phyloP scores from a whole-genome alignment of 139 green algal species.

The Closterium sp. region DNA sequence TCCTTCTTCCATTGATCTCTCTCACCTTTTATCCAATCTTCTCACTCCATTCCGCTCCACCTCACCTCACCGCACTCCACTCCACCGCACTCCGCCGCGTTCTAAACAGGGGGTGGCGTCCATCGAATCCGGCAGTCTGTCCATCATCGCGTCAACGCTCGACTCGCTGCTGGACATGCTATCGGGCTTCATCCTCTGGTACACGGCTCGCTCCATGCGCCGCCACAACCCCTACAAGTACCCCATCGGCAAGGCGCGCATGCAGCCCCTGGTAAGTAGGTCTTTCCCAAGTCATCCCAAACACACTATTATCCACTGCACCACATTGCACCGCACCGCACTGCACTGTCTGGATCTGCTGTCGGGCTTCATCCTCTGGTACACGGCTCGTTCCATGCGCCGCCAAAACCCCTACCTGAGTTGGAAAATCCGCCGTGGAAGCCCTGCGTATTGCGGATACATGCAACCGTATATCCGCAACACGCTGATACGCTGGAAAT shows the following conservation, averaged over 20 bases:
- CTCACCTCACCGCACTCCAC: no score
- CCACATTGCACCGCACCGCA: slow-evolving; percentile 61
- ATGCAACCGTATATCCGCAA: no score
- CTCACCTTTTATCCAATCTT: neutral
- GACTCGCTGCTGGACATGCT: slow-evolving; percentile 66
- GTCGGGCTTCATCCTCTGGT: slow-evolving; percentile 58
- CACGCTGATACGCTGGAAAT: no score
- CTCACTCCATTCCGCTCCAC: no score
- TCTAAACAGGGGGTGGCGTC: slow-evolving; percentile 46
- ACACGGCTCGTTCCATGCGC: slow-evolving; percentile 55
- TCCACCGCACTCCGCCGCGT: no score
- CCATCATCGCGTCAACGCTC: slow-evolving; percentile 62
- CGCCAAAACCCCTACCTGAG: slow-evolving; percentile 45
- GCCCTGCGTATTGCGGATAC: no score
- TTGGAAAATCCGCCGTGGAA: no score
- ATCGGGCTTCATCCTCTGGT: slow-evolving; percentile 58
- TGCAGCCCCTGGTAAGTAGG: slow-evolving; percentile 59
- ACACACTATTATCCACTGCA: neutral
- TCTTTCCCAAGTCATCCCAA: no score
- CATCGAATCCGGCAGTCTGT: slow-evolving; percentile 50
- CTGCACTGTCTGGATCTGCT: slow-evolving; percentile 61
- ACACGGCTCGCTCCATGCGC: slow-evolving; percentile 55
- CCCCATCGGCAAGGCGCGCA: slow-evolving; percentile 61
- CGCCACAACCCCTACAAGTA: slow-evolving; percentile 56
- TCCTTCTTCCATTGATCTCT: neutral